Conservation (phyloP, 495 filamentous ascomycete genomes). For the Aspergillus bridgeri region DNA sequence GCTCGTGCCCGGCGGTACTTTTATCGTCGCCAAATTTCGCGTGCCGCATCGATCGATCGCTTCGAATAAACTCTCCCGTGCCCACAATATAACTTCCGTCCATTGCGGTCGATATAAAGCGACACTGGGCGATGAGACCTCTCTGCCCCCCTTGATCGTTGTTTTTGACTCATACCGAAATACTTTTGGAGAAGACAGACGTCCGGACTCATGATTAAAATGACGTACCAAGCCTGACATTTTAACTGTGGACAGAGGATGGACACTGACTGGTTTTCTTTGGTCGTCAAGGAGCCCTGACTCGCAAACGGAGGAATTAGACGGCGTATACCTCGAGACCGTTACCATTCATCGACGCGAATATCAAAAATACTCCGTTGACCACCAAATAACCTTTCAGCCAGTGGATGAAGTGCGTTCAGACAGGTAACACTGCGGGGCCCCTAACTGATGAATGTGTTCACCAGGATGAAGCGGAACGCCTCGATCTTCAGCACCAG, state of each 20-base stretch:
- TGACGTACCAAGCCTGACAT: conserved; percentile 32
- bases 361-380: conserved; percentile 72
- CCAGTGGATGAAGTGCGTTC: conserved; percentile 81
- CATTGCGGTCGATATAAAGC: conserved; percentile 15
- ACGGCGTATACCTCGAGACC: conserved; percentile 58
- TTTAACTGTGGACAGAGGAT: conserved; percentile 6
- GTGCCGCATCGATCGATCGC: conserved; percentile 16
- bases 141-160: conserved; percentile 18
- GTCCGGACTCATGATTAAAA: conserved; percentile 18
- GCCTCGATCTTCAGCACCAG: conserved; percentile 65
- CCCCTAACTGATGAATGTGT: conserved; percentile 14
- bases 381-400: conserved; percentile 68
- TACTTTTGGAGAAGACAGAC: conserved; percentile 10
- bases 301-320: conserved; percentile 51
- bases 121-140: conserved; percentile 15
- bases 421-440: neutral
- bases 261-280: conserved; percentile 17
- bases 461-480: conserved; percentile 72
- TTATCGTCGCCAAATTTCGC: conserved; percentile 16
- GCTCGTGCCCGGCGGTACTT: conserved; percentile 15
- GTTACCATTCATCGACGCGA: conserved; percentile 63
- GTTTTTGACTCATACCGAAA: conserved; percentile 11
- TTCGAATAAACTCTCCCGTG: conserved; percentile 8
- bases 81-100: conserved; percentile 13
- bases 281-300: conserved; percentile 42